Base-by-base conservation (phyloP, 1,284 basidiomycete genomes). In the Ustilago curta region DNA sequence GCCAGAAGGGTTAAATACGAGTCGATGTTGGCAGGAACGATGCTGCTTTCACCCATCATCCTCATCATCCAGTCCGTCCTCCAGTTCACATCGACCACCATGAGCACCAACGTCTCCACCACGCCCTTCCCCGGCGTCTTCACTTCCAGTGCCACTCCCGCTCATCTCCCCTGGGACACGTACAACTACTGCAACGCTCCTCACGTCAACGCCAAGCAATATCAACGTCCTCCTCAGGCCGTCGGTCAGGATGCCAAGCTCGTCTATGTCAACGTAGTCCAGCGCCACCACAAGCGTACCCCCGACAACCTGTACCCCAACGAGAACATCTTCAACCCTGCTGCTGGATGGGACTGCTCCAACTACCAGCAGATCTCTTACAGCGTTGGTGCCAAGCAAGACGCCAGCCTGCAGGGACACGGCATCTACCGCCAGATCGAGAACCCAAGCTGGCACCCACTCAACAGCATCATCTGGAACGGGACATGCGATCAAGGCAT, bases 401-500 rank as follows among this genome's bases (percentile, higher is more conserved):
- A 60, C 11, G 35, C 59, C 25, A 42, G 59, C 6, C 44, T 63
- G 1, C 53, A 62, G 21, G 59, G 57, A 7, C 58, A 64, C 16
- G 70, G 67, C 79, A 84, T 89, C 31, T 87, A 85, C 56, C 87
- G 88, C 66, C 67, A 87, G 51, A 87, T 86, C 7, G 49, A 78
- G 44, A 86, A 85, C 42, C 87, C 88, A 1, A 67, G 84, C 6
- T 81, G 84, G 85, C 87, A 89, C 61, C 87, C 89, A 1, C 88
- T 89, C 67, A 82, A 86, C 29, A 80, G 77, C n/a, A 83, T 86
- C 56, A 86, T 90, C n/a, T 89, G 89, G 89, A 85, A 87, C 42
- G 89, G 89, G 6, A 88, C 87, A 2, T 89, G 89, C 76, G 88
- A 89, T 73, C 69, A 85, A 16, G 89, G 89, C 27, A 88, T 89